A percentile compares a stretch with the other conserved stretches of the same genome.
phyloP scores from a whole-genome alignment of 2,329 filamentous ascomycete species.

The Arthrinium puccinioides region DNA sequence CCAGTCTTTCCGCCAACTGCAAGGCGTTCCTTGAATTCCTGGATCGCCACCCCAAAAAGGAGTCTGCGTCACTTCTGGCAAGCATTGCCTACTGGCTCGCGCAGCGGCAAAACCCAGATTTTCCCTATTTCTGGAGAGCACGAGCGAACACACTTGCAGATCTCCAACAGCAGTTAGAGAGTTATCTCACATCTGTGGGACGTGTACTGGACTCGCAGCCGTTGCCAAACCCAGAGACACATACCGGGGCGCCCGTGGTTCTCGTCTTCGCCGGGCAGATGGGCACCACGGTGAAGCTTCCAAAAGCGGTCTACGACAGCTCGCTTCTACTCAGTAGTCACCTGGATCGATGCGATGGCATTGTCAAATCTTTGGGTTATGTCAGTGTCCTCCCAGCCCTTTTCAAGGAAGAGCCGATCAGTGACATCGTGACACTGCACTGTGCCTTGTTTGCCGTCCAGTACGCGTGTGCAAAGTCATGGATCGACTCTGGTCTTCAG shows the following conservation, averaged over 20 bases:
- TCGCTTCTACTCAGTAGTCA: constrained; percentile 12
- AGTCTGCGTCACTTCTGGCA: too few species aligned
- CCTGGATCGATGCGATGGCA: constrained; percentile 12
- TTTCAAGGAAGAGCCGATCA: constrained; percentile 12
- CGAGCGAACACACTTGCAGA: too few species aligned
- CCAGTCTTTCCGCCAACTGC: too few species aligned
- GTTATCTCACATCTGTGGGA: too few species aligned
- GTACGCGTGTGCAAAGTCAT: constrained; percentile 26
- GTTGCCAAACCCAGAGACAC: too few species aligned
- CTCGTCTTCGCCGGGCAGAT: neutral
- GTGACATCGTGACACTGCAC: constrained; percentile 25
- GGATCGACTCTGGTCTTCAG: constrained; percentile 24
- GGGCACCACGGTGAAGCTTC: neutral
- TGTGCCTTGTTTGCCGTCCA: constrained; percentile 27
- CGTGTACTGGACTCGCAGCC: too few species aligned
- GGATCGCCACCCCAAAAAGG: too few species aligned
- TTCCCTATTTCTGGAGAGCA: too few species aligned
- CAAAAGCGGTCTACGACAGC: neutral
- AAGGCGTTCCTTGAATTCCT: too few species aligned
- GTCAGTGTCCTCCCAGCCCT: constrained; percentile 28
- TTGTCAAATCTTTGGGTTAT: constrained; percentile 10
- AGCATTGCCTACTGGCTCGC: too few species aligned
- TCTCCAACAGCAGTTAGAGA: too few species aligned
- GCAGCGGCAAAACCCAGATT: too few species aligned
- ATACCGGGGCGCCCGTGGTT: neutral